Conservation (phyloP, 257 asterid species). For the Linaria vulgaris region DNA sequence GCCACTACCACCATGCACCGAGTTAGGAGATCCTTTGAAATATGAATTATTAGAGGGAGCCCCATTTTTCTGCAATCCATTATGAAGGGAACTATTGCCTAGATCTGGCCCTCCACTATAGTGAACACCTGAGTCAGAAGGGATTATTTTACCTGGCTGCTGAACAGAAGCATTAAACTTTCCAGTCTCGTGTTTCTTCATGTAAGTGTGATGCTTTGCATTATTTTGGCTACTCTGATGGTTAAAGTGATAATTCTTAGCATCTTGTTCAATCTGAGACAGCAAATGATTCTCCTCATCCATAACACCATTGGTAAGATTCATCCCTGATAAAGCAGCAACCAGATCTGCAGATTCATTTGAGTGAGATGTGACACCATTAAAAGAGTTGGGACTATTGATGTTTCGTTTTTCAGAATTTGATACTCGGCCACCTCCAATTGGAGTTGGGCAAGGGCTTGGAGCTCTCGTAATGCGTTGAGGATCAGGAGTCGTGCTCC, state of each 20-base stretch:
- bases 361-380: slow-evolving; percentile 50
- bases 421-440: slow-evolving; percentile 72
- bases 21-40: slow-evolving; percentile 56
- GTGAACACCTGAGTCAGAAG: slow-evolving; percentile 33
- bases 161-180: slow-evolving; percentile 40
- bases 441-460: slow-evolving; percentile 87
- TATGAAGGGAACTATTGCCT: slow-evolving; percentile 38
- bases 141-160: no score
- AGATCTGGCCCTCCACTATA: slow-evolving; percentile 40
- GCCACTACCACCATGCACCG: slow-evolving; percentile 50
- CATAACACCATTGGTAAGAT: slow-evolving; percentile 61
- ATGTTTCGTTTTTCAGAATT: slow-evolving; percentile 64
- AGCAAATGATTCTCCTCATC: slow-evolving; percentile 50
- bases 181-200: slow-evolving; percentile 42
- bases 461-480: slow-evolving; percentile 84
- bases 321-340: slow-evolving; percentile 82
- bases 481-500: slow-evolving; percentile 96
- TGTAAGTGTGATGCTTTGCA: slow-evolving; percentile 51
- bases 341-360: slow-evolving; percentile 67
- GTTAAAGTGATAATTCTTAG: slow-evolving; percentile 48
- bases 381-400: slow-evolving; percentile 55
- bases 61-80: slow-evolving; percentile 50
- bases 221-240: slow-evolving; percentile 59
- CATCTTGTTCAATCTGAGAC: slow-evolving; percentile 43
- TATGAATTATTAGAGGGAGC: slow-evolving; percentile 47